Evolutionary conservation across 2,329 filamentous ascomycete species (phyloP).

Genomic region (Beauveria bassiana): DNA sequence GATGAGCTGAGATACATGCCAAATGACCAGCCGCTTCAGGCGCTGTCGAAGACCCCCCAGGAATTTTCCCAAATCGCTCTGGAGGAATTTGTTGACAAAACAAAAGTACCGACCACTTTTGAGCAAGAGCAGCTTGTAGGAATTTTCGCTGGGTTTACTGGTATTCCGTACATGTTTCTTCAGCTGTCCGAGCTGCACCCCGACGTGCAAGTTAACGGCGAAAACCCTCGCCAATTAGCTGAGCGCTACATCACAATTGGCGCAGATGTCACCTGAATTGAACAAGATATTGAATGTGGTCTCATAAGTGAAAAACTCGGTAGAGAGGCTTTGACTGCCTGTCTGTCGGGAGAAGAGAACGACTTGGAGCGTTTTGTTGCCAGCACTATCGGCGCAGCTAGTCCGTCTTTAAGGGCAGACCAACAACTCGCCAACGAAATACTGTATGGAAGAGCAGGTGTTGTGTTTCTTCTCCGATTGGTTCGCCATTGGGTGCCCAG

Average conservation of each 20-base stretch:
- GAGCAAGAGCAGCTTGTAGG: slow-evolving; percentile 32
- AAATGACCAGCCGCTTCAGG: slow-evolving; percentile 25
- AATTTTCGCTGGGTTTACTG: slow-evolving; percentile 45
- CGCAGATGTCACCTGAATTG: slow-evolving; percentile 26
- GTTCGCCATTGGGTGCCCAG: slow-evolving; percentile 49
- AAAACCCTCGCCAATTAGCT: slow-evolving; percentile 38
- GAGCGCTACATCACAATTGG: slow-evolving; percentile 37
- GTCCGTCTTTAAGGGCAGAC: slow-evolving; percentile 12
- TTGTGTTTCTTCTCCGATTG: slow-evolving; percentile 59
- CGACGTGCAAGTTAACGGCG: slow-evolving; percentile 33
- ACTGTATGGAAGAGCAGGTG: slow-evolving; percentile 59
- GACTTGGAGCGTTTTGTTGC: slow-evolving; percentile 34
- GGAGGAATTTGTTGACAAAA: slow-evolving; percentile 27
- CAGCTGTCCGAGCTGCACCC: slow-evolving; percentile 37
- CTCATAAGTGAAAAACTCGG: slow-evolving; percentile 42
- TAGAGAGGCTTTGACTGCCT: slow-evolving; percentile 37
- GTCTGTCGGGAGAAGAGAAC: slow-evolving; percentile 30
- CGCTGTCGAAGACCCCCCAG: slow-evolving; percentile 19
- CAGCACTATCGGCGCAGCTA: slow-evolving; percentile 22
- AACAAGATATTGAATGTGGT: slow-evolving; percentile 37
- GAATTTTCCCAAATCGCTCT: slow-evolving; percentile 27
- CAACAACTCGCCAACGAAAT: slow-evolving; percentile 50
- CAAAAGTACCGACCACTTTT: slow-evolving; percentile 30
- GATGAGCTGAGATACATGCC: slow-evolving; percentile 23
- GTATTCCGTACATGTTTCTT: slow-evolving; percentile 49